Percentiles rank a stretch among this genome's conserved stretches.
Evolutionary conservation across 495 filamentous ascomycete species (phyloP).

Genomic region (Aspergillus saccharolyticus): DNA sequence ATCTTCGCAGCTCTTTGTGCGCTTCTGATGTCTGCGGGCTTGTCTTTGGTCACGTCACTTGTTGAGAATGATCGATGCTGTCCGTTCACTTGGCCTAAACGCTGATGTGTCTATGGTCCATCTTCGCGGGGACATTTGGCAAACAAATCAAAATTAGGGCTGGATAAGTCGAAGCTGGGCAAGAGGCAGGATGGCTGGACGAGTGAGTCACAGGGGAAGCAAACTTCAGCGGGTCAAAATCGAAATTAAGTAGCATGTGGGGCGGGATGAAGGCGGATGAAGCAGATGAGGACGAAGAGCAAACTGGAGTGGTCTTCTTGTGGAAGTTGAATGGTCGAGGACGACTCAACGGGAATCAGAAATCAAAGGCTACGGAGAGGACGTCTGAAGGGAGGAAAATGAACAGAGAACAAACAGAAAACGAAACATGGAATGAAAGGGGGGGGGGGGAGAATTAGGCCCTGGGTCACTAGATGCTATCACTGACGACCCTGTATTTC

Average conservation of each 20-base stretch:
- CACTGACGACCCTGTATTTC: constrained; percentile 6
- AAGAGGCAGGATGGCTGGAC: too few species aligned
- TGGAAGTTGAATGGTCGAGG: too few species aligned
- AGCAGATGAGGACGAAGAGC: too few species aligned
- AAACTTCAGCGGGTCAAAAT: neutral
- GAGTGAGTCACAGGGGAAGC: neutral
- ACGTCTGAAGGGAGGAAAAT: too few species aligned
- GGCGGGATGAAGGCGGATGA: too few species aligned
- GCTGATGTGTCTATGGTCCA: neutral
- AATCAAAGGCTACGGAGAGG: too few species aligned
- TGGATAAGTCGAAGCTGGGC: neutral
- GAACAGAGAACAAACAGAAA: too few species aligned
- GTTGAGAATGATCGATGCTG: neutral
- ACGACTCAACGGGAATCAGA: too few species aligned
- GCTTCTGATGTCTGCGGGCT: neutral
- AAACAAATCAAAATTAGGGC: neutral
- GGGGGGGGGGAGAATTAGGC: too few species aligned
- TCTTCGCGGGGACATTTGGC: neutral
- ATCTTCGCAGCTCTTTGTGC: neutral
- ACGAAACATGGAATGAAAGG: too few species aligned
- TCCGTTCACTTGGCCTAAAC: neutral
- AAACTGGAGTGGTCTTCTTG: too few species aligned
- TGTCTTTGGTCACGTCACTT: neutral
- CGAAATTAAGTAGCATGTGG: too few species aligned
- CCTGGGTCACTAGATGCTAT: constrained; percentile 28